A percentile compares a stretch with the other conserved stretches of the same genome.
These are phyloP conservation scores for Candida dubliniensis DNA, from an alignment of 1,139 yeast species.

Conservation along the genomic window DNA sequence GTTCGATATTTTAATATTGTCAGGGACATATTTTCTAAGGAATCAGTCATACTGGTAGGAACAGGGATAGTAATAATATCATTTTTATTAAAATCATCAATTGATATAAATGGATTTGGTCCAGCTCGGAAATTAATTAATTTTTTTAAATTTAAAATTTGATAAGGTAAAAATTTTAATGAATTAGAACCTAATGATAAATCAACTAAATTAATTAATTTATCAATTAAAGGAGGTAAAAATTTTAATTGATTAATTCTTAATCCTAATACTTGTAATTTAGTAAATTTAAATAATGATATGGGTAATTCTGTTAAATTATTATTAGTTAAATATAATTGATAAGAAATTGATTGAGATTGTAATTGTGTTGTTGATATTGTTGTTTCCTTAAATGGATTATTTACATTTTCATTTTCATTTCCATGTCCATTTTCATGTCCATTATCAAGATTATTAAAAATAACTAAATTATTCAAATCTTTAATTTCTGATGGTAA, in stretches of 20 bases:
- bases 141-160: conserved; percentile 32
- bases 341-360: conserved; percentile 20
- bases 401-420: too few species aligned
- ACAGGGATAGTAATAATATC: too few species aligned
- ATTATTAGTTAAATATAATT: conserved; percentile 41
- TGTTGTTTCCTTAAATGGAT: too few species aligned
- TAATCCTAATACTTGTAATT: conserved; percentile 42
- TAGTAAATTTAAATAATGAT: conserved; percentile 41
- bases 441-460: conserved; percentile 13
- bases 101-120: conserved; percentile 40
- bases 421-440: too few species aligned
- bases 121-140: conserved; percentile 41
- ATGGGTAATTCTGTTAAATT: conserved; percentile 34
- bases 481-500: conserved; percentile 48
- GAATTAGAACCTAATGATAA: conserved; percentile 42
- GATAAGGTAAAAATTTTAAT: conserved; percentile 35
- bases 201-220: conserved; percentile 35
- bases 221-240: conserved; percentile 39
- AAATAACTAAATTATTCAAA: conserved; percentile 42
- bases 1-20: conserved; percentile 22
- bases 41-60: too few species aligned
- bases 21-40: too few species aligned
- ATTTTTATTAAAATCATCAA: conserved; percentile 18
- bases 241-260: conserved; percentile 37
- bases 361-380: background rate